A percentile compares a stretch with the other conserved stretches of the same genome.
These are phyloP conservation scores for Fagus crenata DNA, from an alignment of 306 rosid genomes.

Conservation along the genomic window DNA sequence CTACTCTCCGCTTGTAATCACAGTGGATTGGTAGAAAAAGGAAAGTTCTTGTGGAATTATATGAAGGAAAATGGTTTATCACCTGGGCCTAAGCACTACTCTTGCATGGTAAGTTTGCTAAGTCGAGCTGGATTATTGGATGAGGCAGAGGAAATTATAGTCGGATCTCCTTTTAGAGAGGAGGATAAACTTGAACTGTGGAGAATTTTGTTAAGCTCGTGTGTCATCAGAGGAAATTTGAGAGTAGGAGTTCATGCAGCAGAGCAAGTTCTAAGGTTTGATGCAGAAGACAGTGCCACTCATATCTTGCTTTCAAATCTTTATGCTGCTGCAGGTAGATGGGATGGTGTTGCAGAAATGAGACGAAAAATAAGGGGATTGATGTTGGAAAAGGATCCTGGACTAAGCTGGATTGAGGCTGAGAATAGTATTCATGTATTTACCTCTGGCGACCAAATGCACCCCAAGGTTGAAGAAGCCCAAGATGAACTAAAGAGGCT, in stretches of 20 bases:
- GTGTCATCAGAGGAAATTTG: conserved; percentile 60
- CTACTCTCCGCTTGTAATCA: conserved; percentile 78
- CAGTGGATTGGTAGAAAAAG: conserved; percentile 52
- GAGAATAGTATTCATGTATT: conserved; percentile 58
- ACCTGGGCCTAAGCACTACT: conserved; percentile 81
- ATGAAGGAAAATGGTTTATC: conserved; percentile 52
- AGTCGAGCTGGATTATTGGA: conserved; percentile 65
- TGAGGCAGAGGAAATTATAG: conserved; percentile 66
- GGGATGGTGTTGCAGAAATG: conserved; percentile 62
- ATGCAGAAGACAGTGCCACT: conserved; percentile 69
- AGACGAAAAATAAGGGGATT: conserved; percentile 56
- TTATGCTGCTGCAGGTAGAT: conserved; percentile 59
- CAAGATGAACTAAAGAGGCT: conserved; percentile 50
- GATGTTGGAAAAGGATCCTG: conserved; percentile 60
- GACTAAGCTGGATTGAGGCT: conserved; percentile 79
- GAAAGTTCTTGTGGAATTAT: conserved; percentile 59
- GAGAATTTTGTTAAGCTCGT: conserved; percentile 78
- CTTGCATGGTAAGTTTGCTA: conserved; percentile 79
- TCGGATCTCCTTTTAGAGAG: conserved; percentile 52
- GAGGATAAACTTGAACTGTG: conserved; percentile 52
- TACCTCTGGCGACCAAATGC: conserved; percentile 59
- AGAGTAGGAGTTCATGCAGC: conserved; percentile 68
- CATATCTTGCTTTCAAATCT: conserved; percentile 72
- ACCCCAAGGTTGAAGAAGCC: conserved; percentile 55
- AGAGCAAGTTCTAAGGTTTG: conserved; percentile 51